phyloP scores from a whole-genome alignment of 345 rosid species.

The Citrus reticulata region DNA sequence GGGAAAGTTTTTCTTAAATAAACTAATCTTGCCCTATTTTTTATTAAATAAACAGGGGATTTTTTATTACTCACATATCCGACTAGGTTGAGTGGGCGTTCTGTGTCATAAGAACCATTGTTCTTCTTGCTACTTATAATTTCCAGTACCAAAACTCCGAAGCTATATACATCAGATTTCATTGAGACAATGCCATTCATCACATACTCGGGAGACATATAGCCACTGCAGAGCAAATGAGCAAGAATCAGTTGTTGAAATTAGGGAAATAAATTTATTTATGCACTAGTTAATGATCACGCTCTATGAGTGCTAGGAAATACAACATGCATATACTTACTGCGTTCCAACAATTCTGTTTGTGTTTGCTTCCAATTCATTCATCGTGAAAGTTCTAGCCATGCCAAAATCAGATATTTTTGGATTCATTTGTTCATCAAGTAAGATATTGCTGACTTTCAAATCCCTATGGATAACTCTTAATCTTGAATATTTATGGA shows the following conservation, averaged over 20 bases:
- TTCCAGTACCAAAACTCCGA: constrained; percentile 16
- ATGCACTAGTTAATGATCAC: background rate
- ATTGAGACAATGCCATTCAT: constrained; percentile 9
- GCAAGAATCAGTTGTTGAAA: background rate
- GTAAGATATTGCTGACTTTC: constrained; percentile 5
- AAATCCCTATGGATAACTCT: constrained; percentile 10
- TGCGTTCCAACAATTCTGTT: constrained; percentile 13
- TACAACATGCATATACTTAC: background rate
- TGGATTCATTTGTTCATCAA: constrained; percentile 6
- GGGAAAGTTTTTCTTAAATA: too few species aligned
- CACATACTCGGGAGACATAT: constrained; percentile 9
- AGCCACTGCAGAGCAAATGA: background rate
- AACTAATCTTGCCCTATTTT: background rate
- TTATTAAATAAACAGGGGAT: too few species aligned
- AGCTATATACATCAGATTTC: constrained; percentile 18
- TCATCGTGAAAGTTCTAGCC: background rate
- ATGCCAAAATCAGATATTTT: constrained; percentile 9
- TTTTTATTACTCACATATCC: constrained; percentile 13
- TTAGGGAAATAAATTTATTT: background rate
- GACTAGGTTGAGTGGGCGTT: constrained; percentile 11
- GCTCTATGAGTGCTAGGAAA: background rate
- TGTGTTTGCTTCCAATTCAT: constrained; percentile 6
- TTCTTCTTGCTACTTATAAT: constrained; percentile 19
- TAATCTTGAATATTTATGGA: constrained; percentile 1
- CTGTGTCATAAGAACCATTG: background rate